A percentile compares a stretch with the other conserved stretches of the same genome.
phyloP scores from a whole-genome alignment of 2,329 filamentous ascomycete genomes.

The Cladorrhinum sp. region DNA sequence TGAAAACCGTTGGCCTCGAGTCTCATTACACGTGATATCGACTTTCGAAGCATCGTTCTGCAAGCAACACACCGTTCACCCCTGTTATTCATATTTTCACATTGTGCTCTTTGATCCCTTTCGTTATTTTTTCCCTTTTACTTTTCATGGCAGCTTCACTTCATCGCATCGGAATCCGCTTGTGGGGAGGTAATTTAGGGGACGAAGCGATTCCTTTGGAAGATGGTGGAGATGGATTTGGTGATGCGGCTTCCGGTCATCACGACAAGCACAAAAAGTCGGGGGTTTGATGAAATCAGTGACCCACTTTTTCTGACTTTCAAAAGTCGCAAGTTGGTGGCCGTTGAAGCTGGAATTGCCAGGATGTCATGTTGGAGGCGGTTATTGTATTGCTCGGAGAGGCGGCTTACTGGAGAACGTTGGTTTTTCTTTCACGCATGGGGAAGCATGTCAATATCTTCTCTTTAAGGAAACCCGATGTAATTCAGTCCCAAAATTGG shows the following conservation, averaged over 20 bases:
- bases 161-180: conserved; percentile 35
- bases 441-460: neutral
- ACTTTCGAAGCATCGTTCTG: conserved; percentile 18
- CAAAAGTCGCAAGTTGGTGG: neutral
- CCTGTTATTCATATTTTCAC: conserved; percentile 19
- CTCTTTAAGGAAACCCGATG: neutral
- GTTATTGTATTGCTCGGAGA: conserved; percentile 5
- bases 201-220: conserved; percentile 28
- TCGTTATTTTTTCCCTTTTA: conserved; percentile 24
- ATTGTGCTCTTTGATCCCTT: conserved; percentile 29
- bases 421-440: neutral
- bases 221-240: conserved; percentile 1
- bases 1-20: conserved; percentile 7
- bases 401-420: neutral
- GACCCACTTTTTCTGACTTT: neutral
- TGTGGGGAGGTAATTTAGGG: conserved; percentile 37
- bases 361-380: neutral
- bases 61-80: conserved; percentile 11
- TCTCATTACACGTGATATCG: conserved; percentile 17
- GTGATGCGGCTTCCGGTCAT: conserved; percentile 1
- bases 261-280: neutral
- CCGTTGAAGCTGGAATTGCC: neutral
- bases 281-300: neutral
- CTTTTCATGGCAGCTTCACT: conserved; percentile 20
- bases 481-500: neutral